phyloP scores from a whole-genome alignment of 768 basidiomycete genomes.

The Phlegmacium glaucopus region DNA sequence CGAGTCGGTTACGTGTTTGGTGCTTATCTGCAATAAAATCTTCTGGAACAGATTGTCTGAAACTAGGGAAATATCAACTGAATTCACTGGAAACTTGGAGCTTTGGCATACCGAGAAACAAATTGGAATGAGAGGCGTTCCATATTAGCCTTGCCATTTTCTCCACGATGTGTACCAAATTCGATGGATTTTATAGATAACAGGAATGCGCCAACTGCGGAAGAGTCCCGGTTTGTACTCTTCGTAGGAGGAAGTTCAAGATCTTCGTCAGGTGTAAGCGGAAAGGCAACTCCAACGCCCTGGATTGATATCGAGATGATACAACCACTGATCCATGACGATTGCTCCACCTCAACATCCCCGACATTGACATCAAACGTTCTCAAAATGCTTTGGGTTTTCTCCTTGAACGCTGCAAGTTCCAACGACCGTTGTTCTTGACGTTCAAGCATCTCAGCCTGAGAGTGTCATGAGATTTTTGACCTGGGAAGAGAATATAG shows the following conservation, averaged over 20 bases:
- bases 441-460: constrained; percentile 74
- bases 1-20: constrained; percentile 62
- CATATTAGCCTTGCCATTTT: constrained; percentile 75
- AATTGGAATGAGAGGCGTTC: constrained; percentile 82
- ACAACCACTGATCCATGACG: constrained; percentile 55
- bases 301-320: constrained; percentile 51
- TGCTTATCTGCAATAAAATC: constrained; percentile 76
- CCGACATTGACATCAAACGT: constrained; percentile 68
- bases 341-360: constrained; percentile 32
- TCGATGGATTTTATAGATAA: constrained; percentile 75
- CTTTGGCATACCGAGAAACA: constrained; percentile 57
- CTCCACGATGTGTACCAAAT: constrained; percentile 71
- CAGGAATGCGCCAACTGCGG: constrained; percentile 74
- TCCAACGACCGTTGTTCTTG: constrained; percentile 76
- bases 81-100: constrained; percentile 4
- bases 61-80: constrained; percentile 43
- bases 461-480: constrained; percentile 6
- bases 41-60: constrained; percentile 65
- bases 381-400: constrained; percentile 66
- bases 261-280: constrained; percentile 62
- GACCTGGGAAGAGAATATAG: not conserved
- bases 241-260: constrained; percentile 46
- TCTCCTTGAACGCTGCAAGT: constrained; percentile 80
- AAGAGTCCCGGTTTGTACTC: constrained; percentile 27
- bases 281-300: constrained; percentile 89